Base-by-base conservation (phyloP, 2,329 filamentous ascomycete species). In the Pezizomycotina sp. region DNA sequence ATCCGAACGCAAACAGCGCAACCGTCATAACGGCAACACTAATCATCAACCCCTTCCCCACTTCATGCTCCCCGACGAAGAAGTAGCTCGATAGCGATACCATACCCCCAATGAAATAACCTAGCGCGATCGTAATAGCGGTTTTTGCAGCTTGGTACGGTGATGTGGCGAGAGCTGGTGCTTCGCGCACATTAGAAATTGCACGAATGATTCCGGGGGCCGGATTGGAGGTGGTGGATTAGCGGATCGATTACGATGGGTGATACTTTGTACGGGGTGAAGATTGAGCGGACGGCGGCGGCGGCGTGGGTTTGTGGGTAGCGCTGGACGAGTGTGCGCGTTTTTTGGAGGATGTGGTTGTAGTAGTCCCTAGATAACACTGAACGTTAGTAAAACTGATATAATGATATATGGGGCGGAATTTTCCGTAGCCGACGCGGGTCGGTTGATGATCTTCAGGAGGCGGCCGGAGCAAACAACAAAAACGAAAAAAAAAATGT, bases 61-160 rank as follows among this genome's bases (percentile, higher is more conserved):
- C 60, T 16, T 59, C 50, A 4, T 60, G 43, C 3, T 46, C 45
- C 1, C 43, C 49, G 12, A 64, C 59, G 36, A 75, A 61, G 46
- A 80, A 73, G 57, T 81, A 81, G 0, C 76, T 76, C 26, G 77
- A 56, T 49, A 80, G 63, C 9, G 76, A 75, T n/a, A 80, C 65
- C 35, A 79, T 60, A 0, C 76, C 76, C 13, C 76, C 76, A 14
- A 79, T 55, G 34, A 80, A 72, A 53, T 81, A 81, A 22, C 73
- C 73, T 10, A 71, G 50, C 0, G 74, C 71, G 49, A 81, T 75
- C 6, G 71, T 78, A 16, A 72, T 46, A 57, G 26, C 2, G 57
- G 56, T 6, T 43, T 47, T 3, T 43, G 26, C 15, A 19, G 25
- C 3, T 27, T 25, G 12, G 8, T 15, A 8, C 18, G 14, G 4